phyloP scores from a whole-genome alignment of 1,284 basidiomycete genomes.

The Marasmius tenuissimus region DNA sequence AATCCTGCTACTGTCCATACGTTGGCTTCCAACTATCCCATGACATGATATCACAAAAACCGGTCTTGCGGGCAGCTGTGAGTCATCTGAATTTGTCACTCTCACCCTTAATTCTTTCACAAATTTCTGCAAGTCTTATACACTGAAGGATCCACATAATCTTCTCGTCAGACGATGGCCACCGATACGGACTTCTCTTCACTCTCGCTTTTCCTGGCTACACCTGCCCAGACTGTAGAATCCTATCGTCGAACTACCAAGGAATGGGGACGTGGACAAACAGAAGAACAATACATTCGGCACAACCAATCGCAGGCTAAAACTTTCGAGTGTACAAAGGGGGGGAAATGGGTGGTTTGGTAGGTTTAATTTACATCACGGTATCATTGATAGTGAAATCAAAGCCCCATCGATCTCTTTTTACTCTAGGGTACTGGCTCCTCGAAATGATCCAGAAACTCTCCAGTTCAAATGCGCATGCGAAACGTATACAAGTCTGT shows the following conservation, averaged over 20 bases:
- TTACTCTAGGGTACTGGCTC: conserved; percentile 42
- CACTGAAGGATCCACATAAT: too few species aligned
- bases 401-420: not conserved
- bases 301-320: conserved; percentile 34
- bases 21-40: too few species aligned
- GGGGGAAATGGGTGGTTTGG: conserved; percentile 40
- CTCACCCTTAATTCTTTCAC: too few species aligned
- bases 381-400: not conserved
- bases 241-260: conserved; percentile 31
- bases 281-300: conserved; percentile 38
- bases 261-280: conserved; percentile 40
- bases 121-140: too few species aligned
- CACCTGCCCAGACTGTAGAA: conserved; percentile 30
- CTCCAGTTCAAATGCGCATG: conserved; percentile 41
- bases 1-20: too few species aligned
- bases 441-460: conserved; percentile 35
- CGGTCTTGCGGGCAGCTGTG: too few species aligned
- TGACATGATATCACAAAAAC: too few species aligned
- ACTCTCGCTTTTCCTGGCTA: conserved; percentile 37
- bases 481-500: conserved; percentile 33
- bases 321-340: conserved; percentile 24
- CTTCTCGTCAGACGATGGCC: not conserved
- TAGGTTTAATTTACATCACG: conserved; percentile 14
- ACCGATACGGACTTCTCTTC: conserved; percentile 17
- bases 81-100: too few species aligned